Evolutionary conservation across 2,329 filamentous ascomycete genomes (phyloP).

Genomic region (Diaporthe eres): DNA sequence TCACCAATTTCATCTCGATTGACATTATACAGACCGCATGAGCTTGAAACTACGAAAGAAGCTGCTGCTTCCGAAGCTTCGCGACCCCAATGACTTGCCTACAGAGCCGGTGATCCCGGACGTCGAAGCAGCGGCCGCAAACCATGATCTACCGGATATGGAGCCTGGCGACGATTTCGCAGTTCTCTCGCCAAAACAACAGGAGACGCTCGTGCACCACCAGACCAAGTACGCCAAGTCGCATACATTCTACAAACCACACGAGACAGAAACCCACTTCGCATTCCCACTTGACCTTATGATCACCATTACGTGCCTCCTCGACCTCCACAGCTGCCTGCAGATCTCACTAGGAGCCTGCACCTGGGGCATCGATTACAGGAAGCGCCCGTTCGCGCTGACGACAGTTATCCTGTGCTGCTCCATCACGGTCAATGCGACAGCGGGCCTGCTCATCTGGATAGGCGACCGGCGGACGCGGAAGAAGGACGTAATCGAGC

Average conservation of each 20-base stretch:
- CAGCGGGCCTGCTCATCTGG: slow-evolving; percentile 81
- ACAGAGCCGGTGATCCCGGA: slow-evolving; percentile 49
- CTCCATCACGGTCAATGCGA: slow-evolving; percentile 83
- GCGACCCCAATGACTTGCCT: slow-evolving; percentile 79
- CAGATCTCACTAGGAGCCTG: slow-evolving; percentile 84
- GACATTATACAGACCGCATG: slow-evolving; percentile 55
- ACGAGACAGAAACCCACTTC: slow-evolving; percentile 86
- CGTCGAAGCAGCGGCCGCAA: slow-evolving; percentile 60
- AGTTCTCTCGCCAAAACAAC: slow-evolving; percentile 76
- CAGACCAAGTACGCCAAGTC: slow-evolving; percentile 85
- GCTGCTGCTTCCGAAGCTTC: slow-evolving; percentile 71
- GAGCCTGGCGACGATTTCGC: slow-evolving; percentile 66
- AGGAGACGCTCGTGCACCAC: slow-evolving; percentile 80
- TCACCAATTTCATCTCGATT: slow-evolving; percentile 52
- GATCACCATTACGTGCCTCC: slow-evolving; percentile 81
- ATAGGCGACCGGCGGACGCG: slow-evolving; percentile 82
- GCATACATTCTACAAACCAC: slow-evolving; percentile 90
- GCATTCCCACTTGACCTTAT: slow-evolving; percentile 83
- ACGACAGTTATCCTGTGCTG: slow-evolving; percentile 87
- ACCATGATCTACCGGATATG: slow-evolving; percentile 52
- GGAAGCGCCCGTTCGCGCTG: slow-evolving; percentile 76
- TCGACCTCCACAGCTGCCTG: slow-evolving; percentile 84
- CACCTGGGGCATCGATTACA: slow-evolving; percentile 84
- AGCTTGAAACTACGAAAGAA: slow-evolving; percentile 77
- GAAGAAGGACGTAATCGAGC: slow-evolving; percentile 88